Evolutionary conservation across 192 early-diverging fungal species (phyloP), one percentile per base, ranked within the genome.

Genomic region (Geranomyces variabilis): DNA sequence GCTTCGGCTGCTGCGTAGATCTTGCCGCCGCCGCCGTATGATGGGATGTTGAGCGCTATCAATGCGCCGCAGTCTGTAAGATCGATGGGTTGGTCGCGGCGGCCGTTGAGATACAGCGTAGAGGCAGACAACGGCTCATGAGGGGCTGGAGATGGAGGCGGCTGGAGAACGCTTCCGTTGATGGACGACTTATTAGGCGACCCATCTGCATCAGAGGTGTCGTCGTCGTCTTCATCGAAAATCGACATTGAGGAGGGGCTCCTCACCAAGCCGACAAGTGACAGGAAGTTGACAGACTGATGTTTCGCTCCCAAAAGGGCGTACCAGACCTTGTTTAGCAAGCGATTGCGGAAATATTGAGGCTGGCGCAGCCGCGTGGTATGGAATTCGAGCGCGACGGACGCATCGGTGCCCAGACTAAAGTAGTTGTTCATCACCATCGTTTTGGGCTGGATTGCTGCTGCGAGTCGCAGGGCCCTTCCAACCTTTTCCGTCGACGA

Each of bases 21-120:
- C 30, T 70, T 71, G 22, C 67, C 62, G 21, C 77, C 77, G 29
- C 77, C 77, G 17, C 59, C 77, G 72, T 78, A 78, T n/a, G 71
- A 75, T 0, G 77, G 72, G 55, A 78, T 78, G 44, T 78, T 78
- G 9, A 74, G 63, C 19, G 76, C 53, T 1, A 78, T 69, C 1
- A 78, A 58, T 6, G 67, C 77, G 22, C 71, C 73, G 43, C 70
- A 15, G 5, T 69, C 67, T 14, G 74, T 55, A 7, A 68, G 45
- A 63, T 74, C 72, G 41, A 72, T 34, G 46, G 22, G 22, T 41
- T 41, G 36, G n/a, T 72, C 61, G 13, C 21, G 6, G n/a, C 49
- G 15, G 14, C 22, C n/a, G 41, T 72, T 61, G 15, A 72, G 41
- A 21, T 64, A 64, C 28, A 72, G 26, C 17, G 28, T 53, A 1